Evolutionary conservation across 768 basidiomycete genomes (phyloP), one percentile per base, ranked within the genome.

Genomic region (Dictyophora rubrovolvata): DNA sequence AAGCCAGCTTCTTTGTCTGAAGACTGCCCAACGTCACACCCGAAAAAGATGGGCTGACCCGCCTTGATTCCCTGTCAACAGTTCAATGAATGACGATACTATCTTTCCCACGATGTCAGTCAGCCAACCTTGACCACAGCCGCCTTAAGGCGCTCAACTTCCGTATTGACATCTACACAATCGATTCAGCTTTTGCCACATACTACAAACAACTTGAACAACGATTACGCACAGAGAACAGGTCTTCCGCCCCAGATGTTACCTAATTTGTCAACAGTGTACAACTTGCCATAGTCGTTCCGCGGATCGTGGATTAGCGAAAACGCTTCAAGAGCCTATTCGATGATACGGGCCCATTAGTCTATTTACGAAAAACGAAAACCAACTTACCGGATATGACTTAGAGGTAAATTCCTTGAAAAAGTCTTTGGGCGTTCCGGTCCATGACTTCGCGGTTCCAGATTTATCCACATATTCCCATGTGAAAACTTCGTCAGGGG

Each of bases 221-320:
- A 33, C 55, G 12, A 1, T 46, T 34, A 73, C 86, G 70, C 67
- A 95, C 91, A 96, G 33, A 86, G 78, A 22, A 97, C 85, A 17
- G 86, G 81, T 5, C 90, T 78, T 5, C 85, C 92, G 61, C 88
- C 89, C 86, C 88, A 92, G 54, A 98, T 75, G 66, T 97, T 97
- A 16, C 94, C 94, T 36, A 97, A 83, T 66, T 89, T 86, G 65
- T 94, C 85, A 17, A 97, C 93, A 1, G 92, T 92, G 73, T 94
- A 94, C 16, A 95, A 77, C 70, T 84, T 86, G 53, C 78, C 79
- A 69, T 86, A 92, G 18, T 75, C 74, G 68, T 97, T 94, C 22
- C 95, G 81, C 10, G 95, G 94, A 69, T 98, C 95, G 66, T 98
- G 87, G 70, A 98, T 92, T 12, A 98, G 79, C 37, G 93, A 95